A percentile compares a stretch with the other conserved stretches of the same genome.
phyloP scores from a whole-genome alignment of 2,329 filamentous ascomycete species.

The Blastomyces emzantsi region DNA sequence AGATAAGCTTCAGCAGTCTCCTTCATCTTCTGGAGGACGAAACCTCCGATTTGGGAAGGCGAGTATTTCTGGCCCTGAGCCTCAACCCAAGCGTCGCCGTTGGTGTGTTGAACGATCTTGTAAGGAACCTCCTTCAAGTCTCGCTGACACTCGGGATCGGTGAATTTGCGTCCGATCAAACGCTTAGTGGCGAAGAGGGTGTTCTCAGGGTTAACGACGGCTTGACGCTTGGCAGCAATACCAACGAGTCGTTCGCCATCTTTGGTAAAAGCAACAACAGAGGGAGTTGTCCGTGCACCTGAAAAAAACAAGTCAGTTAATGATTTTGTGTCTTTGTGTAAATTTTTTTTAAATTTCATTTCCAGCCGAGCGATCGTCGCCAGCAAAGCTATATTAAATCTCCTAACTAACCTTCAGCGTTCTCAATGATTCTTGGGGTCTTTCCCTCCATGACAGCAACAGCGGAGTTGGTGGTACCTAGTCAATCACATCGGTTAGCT shows the following conservation, averaged over 20 bases:
- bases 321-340: too few relatives aligned
- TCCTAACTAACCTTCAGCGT: conserved; percentile 65
- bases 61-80: conserved; percentile 93
- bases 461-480: conserved; percentile 90
- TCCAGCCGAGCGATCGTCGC: background rate
- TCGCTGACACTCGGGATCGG: conserved; percentile 84
- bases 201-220: conserved; percentile 97
- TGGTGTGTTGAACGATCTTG: conserved; percentile 96
- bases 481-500: conserved; percentile 8
- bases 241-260: conserved; percentile 94
- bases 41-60: conserved; percentile 95
- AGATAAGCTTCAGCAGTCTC: conserved; percentile 94
- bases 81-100: conserved; percentile 93
- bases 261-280: conserved; percentile 89
- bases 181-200: conserved; percentile 98
- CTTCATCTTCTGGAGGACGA: conserved; percentile 98
- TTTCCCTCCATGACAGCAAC: conserved; percentile 98
- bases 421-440: conserved; percentile 91
- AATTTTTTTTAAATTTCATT: conserved; percentile 8
- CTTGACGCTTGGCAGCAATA: conserved; percentile 96
- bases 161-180: conserved; percentile 97
- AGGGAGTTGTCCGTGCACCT: conserved; percentile 86
- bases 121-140: conserved; percentile 97
- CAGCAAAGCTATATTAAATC: background rate
- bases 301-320: conserved; percentile 9